Conservation (phyloP, 495 filamentous ascomycete species). For the Schizothecium vesticola region DNA sequence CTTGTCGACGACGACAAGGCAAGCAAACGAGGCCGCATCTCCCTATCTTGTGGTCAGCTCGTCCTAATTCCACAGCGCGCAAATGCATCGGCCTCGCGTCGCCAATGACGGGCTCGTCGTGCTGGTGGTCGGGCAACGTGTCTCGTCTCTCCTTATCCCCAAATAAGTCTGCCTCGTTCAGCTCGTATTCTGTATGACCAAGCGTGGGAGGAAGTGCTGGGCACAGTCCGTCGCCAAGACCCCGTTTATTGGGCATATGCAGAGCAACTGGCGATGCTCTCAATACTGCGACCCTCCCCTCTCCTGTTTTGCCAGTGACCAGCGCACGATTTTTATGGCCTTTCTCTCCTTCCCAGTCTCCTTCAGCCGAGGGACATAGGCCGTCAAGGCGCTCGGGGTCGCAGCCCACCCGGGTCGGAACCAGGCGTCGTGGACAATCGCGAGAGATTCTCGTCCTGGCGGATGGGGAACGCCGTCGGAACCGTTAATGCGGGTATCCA, state of each 20-base stretch:
- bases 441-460: neutral
- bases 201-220: neutral
- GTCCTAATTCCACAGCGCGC: neutral
- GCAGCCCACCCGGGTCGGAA: neutral
- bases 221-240: neutral
- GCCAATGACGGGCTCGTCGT: neutral
- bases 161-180: neutral
- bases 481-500: slow-evolving; percentile 4
- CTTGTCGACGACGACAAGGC: neutral
- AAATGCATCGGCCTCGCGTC: neutral
- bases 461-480: neutral
- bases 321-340: too few species aligned
- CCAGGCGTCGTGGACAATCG: neutral
- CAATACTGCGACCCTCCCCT: neutral
- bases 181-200: neutral
- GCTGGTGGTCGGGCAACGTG: neutral
- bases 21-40: neutral
- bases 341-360: neutral
- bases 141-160: neutral
- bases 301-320: neutral
- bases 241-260: neutral
- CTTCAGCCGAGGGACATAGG: neutral
- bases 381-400: neutral
- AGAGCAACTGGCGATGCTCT: neutral
- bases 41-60: too few species aligned